Percentiles rank a stretch among this genome's conserved stretches.
Evolutionary conservation across 371 early-diverging fungal species (phyloP).

Genomic region (Mucor plumbeus): DNA sequence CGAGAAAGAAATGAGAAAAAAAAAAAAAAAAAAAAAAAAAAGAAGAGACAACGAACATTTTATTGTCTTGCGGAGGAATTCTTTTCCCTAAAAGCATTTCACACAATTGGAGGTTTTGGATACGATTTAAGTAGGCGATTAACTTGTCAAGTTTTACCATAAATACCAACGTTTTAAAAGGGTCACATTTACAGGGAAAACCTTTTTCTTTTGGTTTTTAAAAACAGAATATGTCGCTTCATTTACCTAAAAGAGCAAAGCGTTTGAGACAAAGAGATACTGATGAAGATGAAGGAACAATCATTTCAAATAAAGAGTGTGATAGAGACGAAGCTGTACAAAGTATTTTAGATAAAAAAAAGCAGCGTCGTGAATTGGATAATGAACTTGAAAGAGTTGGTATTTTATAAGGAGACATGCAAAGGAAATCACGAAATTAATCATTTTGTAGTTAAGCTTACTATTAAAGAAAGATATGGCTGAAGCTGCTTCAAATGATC

Average conservation of each 20-base stretch:
- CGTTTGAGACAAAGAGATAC: background rate
- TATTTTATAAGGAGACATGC: background rate
- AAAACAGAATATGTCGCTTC: background rate
- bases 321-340: background rate
- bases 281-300: background rate
- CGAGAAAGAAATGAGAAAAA: background rate
- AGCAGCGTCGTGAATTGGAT: background rate
- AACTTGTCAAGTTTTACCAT: background rate
- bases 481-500: background rate
- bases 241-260: background rate
- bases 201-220: background rate
- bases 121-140: background rate
- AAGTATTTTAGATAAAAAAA: slow-evolving; percentile 9
- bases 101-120: background rate
- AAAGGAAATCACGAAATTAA: background rate
- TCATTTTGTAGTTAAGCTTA: background rate
- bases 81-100: background rate
- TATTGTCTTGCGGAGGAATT: background rate
- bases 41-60: background rate
- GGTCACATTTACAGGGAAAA: background rate
- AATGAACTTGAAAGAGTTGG: background rate
- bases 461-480: background rate
- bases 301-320: background rate
- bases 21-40: background rate
- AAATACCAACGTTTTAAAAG: background rate